Evolutionary conservation across 2,329 filamentous ascomycete genomes (phyloP), one percentile per base, ranked within the genome.

Genomic region (Aspergillus pseudotamarii): DNA sequence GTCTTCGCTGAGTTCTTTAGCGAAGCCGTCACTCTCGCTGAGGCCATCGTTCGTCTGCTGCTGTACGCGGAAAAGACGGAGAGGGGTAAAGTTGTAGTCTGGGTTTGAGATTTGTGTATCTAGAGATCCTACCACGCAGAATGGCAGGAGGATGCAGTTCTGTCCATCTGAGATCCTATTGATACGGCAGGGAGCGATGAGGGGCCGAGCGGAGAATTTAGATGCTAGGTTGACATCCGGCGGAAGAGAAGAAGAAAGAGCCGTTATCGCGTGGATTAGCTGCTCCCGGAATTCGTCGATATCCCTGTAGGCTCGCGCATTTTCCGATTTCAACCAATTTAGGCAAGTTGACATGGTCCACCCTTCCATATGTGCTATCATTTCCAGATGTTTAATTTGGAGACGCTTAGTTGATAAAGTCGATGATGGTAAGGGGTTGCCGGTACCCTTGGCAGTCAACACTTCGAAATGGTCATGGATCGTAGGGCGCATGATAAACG

Each of bases 61-160:
- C 62, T 89, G 88, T 9, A 85, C 80, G 67, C 86, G 88, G 79
- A 91, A 91, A 67, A 91, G 87, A 51, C 79, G 84, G 34, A 91
- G 78, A 0, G 89, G 88, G 1, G 85, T 81, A 66, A 90, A 89
- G 60, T 84, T 81, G 70, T 86, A 85, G 32, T 82, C 82, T 1
- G 83, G 78, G 26, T 83, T 83, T 2, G 79, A 78, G 10, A 85
- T 74, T 38, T 81, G 82, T 19, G 82, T 81, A 66, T 90, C 86
- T 32, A 91, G 86, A 1, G 86, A 86, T 21, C 89, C 84, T 48
- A 91, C 83, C 19, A 88, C 78, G 53, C 84, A 84, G 72, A 91
- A 86, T n/a, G 84, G 85, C 73, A 72, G 80, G 70, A 66, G 78
- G 69, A 64, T 81, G 70, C 63, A 90, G 69, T 69, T 82, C 72